Evolutionary conservation across 1,284 basidiomycete genomes (phyloP), one percentile per base, ranked within the genome.

Genomic region (Cutaneotrichosporon cavernicola): DNA sequence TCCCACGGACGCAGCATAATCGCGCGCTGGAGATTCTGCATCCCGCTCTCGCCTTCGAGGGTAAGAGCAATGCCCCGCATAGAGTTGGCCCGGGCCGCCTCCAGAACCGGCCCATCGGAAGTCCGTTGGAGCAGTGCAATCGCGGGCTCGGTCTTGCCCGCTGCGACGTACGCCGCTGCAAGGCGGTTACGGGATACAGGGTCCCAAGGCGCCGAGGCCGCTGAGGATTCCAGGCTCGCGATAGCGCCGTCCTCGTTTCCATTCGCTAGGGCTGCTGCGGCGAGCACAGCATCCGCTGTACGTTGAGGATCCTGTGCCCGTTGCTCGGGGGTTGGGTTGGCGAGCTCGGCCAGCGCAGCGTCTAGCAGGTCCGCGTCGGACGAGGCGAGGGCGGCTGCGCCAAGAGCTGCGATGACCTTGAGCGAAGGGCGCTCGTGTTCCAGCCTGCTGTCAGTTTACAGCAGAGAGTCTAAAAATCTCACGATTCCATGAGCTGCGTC

Each of bases 401-500:
- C 90, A 0, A 97, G 84, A 0, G 88, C 86, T 50, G 89, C 89
- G 74, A 97, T 89, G 1, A 91, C 91, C 63, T 86, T 84, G 60
- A 94, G 77, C 73, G 74, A 74, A 6, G 79, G 76, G 10, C 71
- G 62, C 16, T 76, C 74, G 90, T 91, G 72, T 86, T 88, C 26
- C 86, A 86, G 77, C 89, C 89, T 67, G 83, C 2, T 5, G 60
- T 64, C 36, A 64, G 67, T 40, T 18, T 30, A 26, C 26, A 1
- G 8, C 0, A 18, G 36, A 11, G 5, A n/a, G 22, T n/a, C n/a
- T n/a, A n/a, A 6, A 31, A 22, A 22, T 18, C 85, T 71, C 68
- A 94, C 93, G 90, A 90, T 75, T 94, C 89, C 63, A 97, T 82
- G 43, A 96, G 82, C 67, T 88, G 86, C n/a, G 84, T 83, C 80